Evolutionary conservation across 2,329 filamentous ascomycete genomes (phyloP).

Genomic region (Talaromyces sp.): DNA sequence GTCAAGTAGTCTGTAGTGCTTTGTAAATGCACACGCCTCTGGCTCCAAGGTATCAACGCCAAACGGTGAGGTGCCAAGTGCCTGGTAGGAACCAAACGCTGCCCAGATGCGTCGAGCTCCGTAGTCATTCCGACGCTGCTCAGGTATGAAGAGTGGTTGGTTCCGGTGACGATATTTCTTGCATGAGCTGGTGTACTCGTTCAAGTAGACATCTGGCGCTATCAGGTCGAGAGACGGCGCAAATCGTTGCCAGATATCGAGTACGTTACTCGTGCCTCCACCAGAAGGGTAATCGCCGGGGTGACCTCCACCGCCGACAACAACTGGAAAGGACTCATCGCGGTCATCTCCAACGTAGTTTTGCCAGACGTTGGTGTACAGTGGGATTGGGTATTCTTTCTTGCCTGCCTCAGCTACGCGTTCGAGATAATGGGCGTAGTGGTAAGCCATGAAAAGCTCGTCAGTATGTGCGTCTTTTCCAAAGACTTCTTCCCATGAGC

Average conservation of each 20-base stretch:
- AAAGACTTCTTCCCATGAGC: neutral
- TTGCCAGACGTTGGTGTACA: neutral
- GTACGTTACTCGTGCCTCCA: neutral
- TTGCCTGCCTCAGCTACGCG: neutral
- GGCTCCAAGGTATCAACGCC: constrained; percentile 18
- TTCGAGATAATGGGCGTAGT: neutral
- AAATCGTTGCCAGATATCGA: constrained; percentile 29
- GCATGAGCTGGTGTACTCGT: constrained; percentile 43
- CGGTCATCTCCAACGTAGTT: neutral
- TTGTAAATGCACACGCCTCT: constrained; percentile 23
- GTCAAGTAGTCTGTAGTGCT: constrained; percentile 40
- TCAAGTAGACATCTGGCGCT: constrained; percentile 49
- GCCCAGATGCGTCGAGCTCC: constrained; percentile 41
- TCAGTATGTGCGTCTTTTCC: neutral
- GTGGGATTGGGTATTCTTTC: neutral
- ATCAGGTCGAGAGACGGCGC: constrained; percentile 48
- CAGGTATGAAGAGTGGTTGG: constrained; percentile 49
- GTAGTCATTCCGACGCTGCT: constrained; percentile 47
- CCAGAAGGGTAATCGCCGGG: neutral
- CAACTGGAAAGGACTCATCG: neutral
- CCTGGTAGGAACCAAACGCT: constrained; percentile 36
- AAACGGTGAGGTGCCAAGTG: constrained; percentile 20
- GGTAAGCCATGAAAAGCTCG: neutral
- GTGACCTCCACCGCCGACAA: neutral
- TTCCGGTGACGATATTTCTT: constrained; percentile 41